Conservation (phyloP, 371 early-diverging fungal species). For the Haplosporangium sp. region DNA sequence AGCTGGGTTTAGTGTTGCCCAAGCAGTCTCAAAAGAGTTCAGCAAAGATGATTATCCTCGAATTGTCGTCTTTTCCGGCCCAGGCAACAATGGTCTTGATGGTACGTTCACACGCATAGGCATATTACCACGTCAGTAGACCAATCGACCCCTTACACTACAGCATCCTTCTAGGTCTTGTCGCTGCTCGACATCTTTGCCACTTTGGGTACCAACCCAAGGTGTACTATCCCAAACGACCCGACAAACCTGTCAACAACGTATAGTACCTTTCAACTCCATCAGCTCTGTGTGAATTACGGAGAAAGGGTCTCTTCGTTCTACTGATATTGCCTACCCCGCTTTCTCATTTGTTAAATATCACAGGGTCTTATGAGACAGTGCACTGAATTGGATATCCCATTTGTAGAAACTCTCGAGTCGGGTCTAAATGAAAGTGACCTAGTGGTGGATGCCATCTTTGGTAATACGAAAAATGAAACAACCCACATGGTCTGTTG, state of each 20-base stretch:
- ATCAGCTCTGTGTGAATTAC: too few species aligned
- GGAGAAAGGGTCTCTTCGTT: too few species aligned
- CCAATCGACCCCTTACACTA: not conserved
- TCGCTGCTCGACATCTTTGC: slow-evolving; percentile 89
- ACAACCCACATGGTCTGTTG: too few species aligned
- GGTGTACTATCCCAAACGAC: slow-evolving; percentile 84
- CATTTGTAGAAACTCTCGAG: slow-evolving; percentile 65
- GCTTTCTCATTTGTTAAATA: too few species aligned
- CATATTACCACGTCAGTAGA: too few species aligned
- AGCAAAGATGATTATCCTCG: slow-evolving; percentile 60
- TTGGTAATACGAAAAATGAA: slow-evolving; percentile 64
- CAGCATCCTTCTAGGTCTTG: slow-evolving; percentile 65
- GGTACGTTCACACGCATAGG: slow-evolving; percentile 57
- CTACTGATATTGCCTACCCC: too few species aligned
- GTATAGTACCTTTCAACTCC: slow-evolving; percentile 40
- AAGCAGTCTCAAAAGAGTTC: slow-evolving; percentile 83
- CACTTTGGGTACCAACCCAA: slow-evolving; percentile 89
- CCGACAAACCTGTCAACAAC: slow-evolving; percentile 74
- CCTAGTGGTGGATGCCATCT: slow-evolving; percentile 89
- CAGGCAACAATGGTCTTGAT: slow-evolving; percentile 98
- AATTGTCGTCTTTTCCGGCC: slow-evolving; percentile 84
- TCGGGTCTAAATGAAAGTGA: slow-evolving; percentile 60
- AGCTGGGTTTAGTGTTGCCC: slow-evolving; percentile 93
- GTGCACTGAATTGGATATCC: slow-evolving; percentile 74
- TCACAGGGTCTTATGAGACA: slow-evolving; percentile 74